phyloP scores from a whole-genome alignment of 179 eudicot species.

The Pouteria campechiana region DNA sequence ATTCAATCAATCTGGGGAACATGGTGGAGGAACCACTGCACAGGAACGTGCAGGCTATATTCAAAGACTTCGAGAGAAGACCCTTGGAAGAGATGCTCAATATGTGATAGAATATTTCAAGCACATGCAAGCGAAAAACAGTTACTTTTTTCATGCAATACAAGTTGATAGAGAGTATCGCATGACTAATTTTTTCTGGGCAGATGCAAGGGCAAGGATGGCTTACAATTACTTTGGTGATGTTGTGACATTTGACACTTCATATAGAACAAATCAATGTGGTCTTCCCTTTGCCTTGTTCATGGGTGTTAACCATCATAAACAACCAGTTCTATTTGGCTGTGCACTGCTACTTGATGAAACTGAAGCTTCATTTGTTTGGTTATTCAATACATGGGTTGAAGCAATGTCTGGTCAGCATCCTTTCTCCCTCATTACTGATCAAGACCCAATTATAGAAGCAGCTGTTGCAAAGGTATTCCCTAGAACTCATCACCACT shows the following conservation, averaged over 20 bases:
- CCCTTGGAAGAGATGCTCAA: slow-evolving; percentile 79
- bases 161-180: slow-evolving; percentile 77
- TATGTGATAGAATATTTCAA: slow-evolving; percentile 76
- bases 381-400: slow-evolving; percentile 78
- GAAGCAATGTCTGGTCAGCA: slow-evolving; percentile 64
- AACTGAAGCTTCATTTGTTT: slow-evolving; percentile 73
- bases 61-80: slow-evolving; percentile 36
- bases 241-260: slow-evolving; percentile 58
- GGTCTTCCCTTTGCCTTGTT: slow-evolving; percentile 75
- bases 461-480: slow-evolving; percentile 56
- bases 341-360: slow-evolving; percentile 84
- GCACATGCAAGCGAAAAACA: slow-evolving; percentile 88
- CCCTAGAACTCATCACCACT: slow-evolving; percentile 55
- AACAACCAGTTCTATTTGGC: slow-evolving; percentile 65
- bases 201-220: slow-evolving; percentile 78
- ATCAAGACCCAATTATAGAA: slow-evolving; percentile 46
- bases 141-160: slow-evolving; percentile 82
- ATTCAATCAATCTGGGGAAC: no score
- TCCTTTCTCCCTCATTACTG: slow-evolving; percentile 66
- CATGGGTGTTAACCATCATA: slow-evolving; percentile 83
- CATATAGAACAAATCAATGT: slow-evolving; percentile 48
- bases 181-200: slow-evolving; percentile 86
- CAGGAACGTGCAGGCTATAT: no score
- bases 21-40: no score
- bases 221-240: slow-evolving; percentile 79